Evolutionary conservation across 345 rosid species (phyloP), one percentile per base, ranked within the genome.

Genomic region (Eucalyptus regnans): DNA sequence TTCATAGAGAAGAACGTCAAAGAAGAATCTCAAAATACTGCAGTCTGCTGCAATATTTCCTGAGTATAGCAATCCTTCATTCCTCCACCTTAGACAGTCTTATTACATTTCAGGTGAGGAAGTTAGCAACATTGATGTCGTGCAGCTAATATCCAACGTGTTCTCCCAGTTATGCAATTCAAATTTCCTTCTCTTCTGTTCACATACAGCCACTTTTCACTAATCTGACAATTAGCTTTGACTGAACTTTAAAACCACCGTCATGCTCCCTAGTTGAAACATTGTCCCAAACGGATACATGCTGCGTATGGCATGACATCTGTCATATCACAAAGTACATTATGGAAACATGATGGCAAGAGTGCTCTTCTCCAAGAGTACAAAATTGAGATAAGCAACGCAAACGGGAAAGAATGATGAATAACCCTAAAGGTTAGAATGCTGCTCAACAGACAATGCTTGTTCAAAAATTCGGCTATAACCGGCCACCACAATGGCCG

Each of bases 381-480:
- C 71, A 62, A 12, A 20, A 62, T 29, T 12, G 9, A 29, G 71
- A 62, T 29, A 62, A 29, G 33, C 71, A 62, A 29, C 0, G 33
- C 33, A 29, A 62, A 62, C 71, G 0, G 18, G 33, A 62, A 62
- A 62, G 33, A 62, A 62, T 29, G 71, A 29, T 29, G 9, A 29
- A 29, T 62, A 13, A 62, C 8, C 33, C 17, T 6, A 27, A 62
- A 27, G 68, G 8, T 27, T 5, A 27, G 17, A 4, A 62, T 62
- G 71, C 17, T 29, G 68, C 1, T 29, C 71, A 62, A 62, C 33
- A 29, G 71, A 9, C 31, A 27, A 25, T 58, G 64, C 64, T 58
- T 1, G 0, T 58, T 58, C 14, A 58, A 58, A 58, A 58, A 25
- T 58, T 0, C 1, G 7, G 1, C n/a, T 58, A 0, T 2, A 58